A percentile compares a stretch with the other conserved stretches of the same genome.
Evolutionary conservation across 495 filamentous ascomycete species (phyloP).

Genomic region (Aspergillus conjunctus): DNA sequence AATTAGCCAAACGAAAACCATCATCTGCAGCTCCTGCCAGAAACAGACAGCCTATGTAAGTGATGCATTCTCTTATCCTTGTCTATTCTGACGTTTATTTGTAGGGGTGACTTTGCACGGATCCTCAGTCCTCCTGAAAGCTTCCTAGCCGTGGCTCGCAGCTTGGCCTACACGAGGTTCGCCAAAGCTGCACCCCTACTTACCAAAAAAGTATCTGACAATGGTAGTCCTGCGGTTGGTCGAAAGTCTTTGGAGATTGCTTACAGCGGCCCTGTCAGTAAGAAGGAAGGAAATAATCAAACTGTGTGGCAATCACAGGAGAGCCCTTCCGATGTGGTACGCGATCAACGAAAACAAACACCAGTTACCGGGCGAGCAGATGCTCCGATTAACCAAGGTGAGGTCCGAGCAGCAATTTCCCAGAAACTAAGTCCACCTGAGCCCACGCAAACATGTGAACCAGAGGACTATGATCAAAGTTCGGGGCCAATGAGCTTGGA

Average conservation of each 20-base stretch:
- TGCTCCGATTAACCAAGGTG: too few relatives aligned
- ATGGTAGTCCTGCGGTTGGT: constrained; percentile 5
- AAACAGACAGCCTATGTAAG: constrained; percentile 28
- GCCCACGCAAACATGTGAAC: not conserved
- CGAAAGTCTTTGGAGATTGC: not conserved
- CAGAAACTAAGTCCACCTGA: too few relatives aligned
- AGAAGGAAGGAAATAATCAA: not conserved
- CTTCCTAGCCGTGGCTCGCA: constrained; percentile 26
- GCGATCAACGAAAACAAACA: not conserved
- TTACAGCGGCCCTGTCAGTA: not conserved
- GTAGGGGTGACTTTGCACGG: constrained; percentile 16
- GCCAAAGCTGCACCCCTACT: not conserved
- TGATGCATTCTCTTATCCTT: constrained; percentile 3
- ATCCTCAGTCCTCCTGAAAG: constrained; percentile 23
- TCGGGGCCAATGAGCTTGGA: constrained; percentile 2
- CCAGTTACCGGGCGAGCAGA: too few relatives aligned
- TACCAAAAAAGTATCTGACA: constrained; percentile 3
- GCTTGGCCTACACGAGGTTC: constrained; percentile 6
- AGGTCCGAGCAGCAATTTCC: too few relatives aligned
- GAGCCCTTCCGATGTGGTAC: not conserved
- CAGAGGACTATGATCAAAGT: not conserved
- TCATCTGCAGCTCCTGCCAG: constrained; percentile 6
- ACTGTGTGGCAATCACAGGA: not conserved
- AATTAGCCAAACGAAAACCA: constrained; percentile 14
- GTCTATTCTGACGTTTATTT: constrained; percentile 16